These are phyloP conservation scores for Alternaria sp. DNA, from an alignment of 2,329 filamentous ascomycete genomes.

Conservation along the genomic window DNA sequence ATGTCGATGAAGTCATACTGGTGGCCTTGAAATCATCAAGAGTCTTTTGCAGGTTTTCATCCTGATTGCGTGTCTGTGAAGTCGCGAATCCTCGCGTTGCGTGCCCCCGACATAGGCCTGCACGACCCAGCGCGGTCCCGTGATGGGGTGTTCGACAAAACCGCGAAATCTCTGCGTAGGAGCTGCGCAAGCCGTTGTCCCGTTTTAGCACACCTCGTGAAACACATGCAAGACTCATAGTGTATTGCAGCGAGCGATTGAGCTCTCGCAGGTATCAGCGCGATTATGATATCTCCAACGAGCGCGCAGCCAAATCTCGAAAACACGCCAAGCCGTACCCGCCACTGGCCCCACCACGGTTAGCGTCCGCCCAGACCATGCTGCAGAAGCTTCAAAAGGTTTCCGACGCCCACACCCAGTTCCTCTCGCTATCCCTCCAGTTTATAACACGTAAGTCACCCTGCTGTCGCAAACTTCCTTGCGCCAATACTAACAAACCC, in stretches of 20 bases:
- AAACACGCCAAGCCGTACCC: constrained; percentile 15
- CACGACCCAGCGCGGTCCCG: constrained; percentile 28
- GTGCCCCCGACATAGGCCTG: constrained; percentile 12
- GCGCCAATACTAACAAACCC: constrained; percentile 28
- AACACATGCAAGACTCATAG: constrained; percentile 33
- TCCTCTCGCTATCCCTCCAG: constrained; percentile 89
- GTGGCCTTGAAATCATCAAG: constrained; percentile 42
- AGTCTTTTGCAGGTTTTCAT: constrained; percentile 28
- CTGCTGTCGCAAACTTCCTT: background rate
- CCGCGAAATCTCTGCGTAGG: constrained; percentile 44
- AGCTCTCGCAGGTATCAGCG: background rate
- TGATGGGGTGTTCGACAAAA: constrained; percentile 38
- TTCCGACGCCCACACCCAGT: constrained; percentile 29
- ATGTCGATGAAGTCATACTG: constrained; percentile 24
- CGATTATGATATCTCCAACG: background rate
- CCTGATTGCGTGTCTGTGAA: constrained; percentile 11
- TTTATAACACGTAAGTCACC: constrained; percentile 88
- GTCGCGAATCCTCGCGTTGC: constrained; percentile 22
- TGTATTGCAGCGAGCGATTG: background rate
- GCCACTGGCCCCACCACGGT: constrained; percentile 26
- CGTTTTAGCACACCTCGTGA: constrained; percentile 21
- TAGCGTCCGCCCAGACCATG: constrained; percentile 27
- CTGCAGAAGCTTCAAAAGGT: constrained; percentile 41
- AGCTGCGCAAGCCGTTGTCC: constrained; percentile 29
- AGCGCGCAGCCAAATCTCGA: constrained; percentile 2